Evolutionary conservation across 1,139 yeast genomes (phyloP), one percentile per base, ranked within the genome.

Genomic region (Hansenula anomala): DNA sequence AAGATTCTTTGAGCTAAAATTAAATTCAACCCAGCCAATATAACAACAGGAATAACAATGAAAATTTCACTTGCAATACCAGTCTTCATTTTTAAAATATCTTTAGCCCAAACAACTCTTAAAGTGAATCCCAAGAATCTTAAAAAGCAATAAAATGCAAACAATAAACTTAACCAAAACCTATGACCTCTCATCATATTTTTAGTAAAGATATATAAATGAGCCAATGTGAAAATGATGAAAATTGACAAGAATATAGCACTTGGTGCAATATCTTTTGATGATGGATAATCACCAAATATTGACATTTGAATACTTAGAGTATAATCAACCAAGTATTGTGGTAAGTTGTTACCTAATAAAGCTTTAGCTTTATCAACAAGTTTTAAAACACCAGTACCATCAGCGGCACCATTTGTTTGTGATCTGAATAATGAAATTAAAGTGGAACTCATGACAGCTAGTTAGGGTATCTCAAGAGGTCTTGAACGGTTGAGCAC

Each of bases 1-100:
- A 83, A 84, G 33, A 84, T 68, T 49, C 95, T 71, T 58, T 84
- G 92, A 6, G 89, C 89, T 44, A 85, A 64, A 33, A 82, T 73
- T 59, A 83, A 71, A 54, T 81, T 80, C 48, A 76, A 65, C 1
- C 82, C 71, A 18, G 78, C 75, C 31, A 80, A 54, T 15, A 78
- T 51, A 36, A 80, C 73, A 8, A 79, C 67, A 19, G 79, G 82
- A 43, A 81, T 61, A 45, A 80, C 70, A 34, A 74, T 59, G 42
- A 84, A 72, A 24, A 83, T 77, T 36, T 73, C 78, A 26, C 82
- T 69, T 4, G 84, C 69, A 36, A 85, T 67, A 18, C 89, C 94
- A 20, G 64, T 51, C 18, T 64, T 59, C 33, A 83, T 62, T 18
- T 55, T 57, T 26, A 72, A 56, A 15, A 73, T 56, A 44, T 79